Base-by-base conservation (phyloP, 495 filamentous ascomycete species). In the Penicillium cinerascens region DNA sequence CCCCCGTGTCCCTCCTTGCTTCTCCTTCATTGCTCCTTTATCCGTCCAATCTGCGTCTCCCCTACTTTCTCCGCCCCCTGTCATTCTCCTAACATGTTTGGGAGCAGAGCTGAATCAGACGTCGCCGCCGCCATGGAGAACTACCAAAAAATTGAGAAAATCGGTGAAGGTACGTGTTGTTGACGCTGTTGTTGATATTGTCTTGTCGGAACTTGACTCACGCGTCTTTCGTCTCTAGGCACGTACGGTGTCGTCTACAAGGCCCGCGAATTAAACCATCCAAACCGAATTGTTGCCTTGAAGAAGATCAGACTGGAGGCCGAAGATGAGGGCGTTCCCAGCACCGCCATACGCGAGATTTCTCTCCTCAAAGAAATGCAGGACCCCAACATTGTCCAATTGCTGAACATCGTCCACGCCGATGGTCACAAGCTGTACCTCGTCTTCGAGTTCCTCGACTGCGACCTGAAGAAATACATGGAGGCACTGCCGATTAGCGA, bases 131-230 rank as follows among this genome's bases (percentile, higher is more conserved):
- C 52, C 58, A 99, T 99, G 93, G 93, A 99, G 68, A 96, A 97
- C 70, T 99, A 99, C 72, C 91, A 97, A 78, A 97, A 97, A 76
- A 87, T 99, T 52, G 93, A 99, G 79, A 99, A 99, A 77, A 95
- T 99, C 71, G 93, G 93, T 61, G 93, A 99, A 81, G 93, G 93
- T 96, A 67, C 38, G 65, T 57, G 43, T 51, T 33, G 7, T 43
- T 29, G 26, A 49, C 48, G 13, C 17, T 47, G 18, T 37, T 52
- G 38, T 37, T 46, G 29, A 33, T 47, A 37, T 42, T 44, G 39
- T 33, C 16, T 41, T 35, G 11, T 22, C 35, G 23, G 22, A 44
- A n/a, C 10, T 17, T 27, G 48, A 29, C 55, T 64, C 18, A 57
- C 60, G 41, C 44, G 45, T 63, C 22, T 25, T 42, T 47, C 17